Conservation (phyloP, 2,329 filamentous ascomycete genomes). For the Beauveria bassiana region DNA sequence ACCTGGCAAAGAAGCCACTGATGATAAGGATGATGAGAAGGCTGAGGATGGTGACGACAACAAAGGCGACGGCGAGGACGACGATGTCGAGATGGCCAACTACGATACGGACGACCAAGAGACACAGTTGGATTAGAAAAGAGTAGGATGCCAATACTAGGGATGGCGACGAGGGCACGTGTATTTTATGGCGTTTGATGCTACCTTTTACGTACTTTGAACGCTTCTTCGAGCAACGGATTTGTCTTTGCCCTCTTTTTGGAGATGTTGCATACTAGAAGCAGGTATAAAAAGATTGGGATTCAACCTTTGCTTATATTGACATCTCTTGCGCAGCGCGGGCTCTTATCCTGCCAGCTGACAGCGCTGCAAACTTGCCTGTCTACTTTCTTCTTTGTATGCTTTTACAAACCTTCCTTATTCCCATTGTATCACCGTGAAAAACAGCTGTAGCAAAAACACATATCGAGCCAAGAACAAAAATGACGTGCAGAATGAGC, state of each 20-base stretch:
- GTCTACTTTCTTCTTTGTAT: background rate
- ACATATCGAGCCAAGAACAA: background rate
- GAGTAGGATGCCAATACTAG: conserved; percentile 13
- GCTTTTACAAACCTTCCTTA: background rate
- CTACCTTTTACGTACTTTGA: background rate
- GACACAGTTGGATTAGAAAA: conserved; percentile 20
- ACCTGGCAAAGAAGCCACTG: conserved; percentile 20
- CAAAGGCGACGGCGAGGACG: conserved; percentile 33
- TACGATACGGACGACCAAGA: conserved; percentile 37
- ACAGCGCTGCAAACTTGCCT: background rate
- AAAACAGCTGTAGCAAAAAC: background rate
- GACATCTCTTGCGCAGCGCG: background rate
- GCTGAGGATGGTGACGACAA: conserved; percentile 14
- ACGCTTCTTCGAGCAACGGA: background rate
- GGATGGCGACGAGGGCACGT: conserved; percentile 24
- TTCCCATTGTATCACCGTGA: background rate
- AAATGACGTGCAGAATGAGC: background rate
- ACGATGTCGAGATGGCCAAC: conserved; percentile 42
- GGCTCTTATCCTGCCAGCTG: background rate
- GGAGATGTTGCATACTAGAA: background rate
- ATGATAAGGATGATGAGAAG: conserved; percentile 19
- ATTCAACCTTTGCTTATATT: background rate
- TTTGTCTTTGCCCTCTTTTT: background rate
- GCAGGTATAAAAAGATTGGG: background rate
- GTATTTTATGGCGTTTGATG: conserved; percentile 12